These are phyloP conservation scores for Eutrema japonicum DNA, from an alignment of 345 rosid species.

Conservation along the genomic window DNA sequence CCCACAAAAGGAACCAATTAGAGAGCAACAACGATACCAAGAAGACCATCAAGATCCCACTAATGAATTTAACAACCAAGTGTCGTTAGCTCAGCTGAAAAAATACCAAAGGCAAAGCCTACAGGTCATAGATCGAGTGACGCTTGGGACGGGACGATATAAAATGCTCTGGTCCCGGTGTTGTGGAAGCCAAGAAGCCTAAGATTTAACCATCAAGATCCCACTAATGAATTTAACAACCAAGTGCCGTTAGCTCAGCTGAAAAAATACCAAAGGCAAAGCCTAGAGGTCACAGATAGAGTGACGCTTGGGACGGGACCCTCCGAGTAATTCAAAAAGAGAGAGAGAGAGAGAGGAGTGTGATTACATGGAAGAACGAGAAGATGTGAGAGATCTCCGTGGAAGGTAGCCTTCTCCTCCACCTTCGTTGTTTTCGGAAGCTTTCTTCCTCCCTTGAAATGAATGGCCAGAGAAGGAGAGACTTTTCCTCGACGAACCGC, in stretches of 20 bases:
- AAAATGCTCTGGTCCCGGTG: too few relatives aligned
- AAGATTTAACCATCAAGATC: not conserved
- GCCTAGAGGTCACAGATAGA: too few relatives aligned
- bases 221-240: not conserved
- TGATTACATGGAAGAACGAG: conserved; percentile 69
- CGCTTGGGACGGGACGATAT: too few relatives aligned
- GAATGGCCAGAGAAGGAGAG: conserved; percentile 54
- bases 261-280: too few relatives aligned
- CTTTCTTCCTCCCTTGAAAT: conserved; percentile 57
- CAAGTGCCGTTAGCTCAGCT: too few relatives aligned
- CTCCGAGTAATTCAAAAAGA: too few relatives aligned
- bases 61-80: not conserved
- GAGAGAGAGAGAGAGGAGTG: not conserved
- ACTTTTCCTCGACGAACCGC: conserved; percentile 73
- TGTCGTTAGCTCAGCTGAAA: too few relatives aligned
- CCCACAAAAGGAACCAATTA: too few relatives aligned
- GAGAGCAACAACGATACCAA: not conserved
- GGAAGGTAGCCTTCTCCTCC: conserved; percentile 46
- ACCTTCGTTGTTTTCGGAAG: conserved; percentile 51
- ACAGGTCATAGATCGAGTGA: too few relatives aligned
- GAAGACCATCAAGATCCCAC: not conserved
- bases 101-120: too few relatives aligned
- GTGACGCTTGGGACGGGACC: too few relatives aligned
- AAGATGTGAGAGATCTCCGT: conserved; percentile 61
- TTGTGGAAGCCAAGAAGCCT: not conserved